Conservation (phyloP, 2,329 filamentous ascomycete genomes). For the Hypoxylon sp. region DNA sequence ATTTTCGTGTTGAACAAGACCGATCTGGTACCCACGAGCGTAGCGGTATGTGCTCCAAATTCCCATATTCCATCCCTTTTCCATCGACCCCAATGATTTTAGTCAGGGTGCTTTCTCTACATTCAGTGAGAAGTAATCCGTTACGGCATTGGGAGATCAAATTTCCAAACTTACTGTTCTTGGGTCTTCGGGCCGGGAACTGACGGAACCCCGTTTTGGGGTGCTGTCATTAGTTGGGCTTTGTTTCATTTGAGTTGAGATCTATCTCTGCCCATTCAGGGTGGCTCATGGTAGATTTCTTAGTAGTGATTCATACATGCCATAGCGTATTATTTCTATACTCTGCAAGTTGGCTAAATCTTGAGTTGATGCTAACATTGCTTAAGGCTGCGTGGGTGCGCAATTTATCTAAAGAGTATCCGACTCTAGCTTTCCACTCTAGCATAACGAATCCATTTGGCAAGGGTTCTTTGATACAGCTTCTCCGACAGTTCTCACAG, state of each 20-base stretch:
- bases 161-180: slow-evolving; percentile 74
- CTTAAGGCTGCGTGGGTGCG: slow-evolving; percentile 93
- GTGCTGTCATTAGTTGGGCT: slow-evolving; percentile 78
- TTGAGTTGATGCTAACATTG: slow-evolving; percentile 48
- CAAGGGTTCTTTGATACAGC: slow-evolving; percentile 91
- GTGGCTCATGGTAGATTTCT: slow-evolving; percentile 84
- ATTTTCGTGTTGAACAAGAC: slow-evolving; percentile 92
- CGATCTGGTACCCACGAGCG: slow-evolving; percentile 90
- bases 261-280: slow-evolving; percentile 73
- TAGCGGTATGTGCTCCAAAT: slow-evolving; percentile 79
- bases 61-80: slow-evolving; percentile 26
- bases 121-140: slow-evolving; percentile 86
- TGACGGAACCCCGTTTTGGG: slow-evolving; percentile 91
- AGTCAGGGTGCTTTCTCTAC: slow-evolving; percentile 86
- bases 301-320: slow-evolving; percentile 98
- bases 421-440: slow-evolving; percentile 94
- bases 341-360: slow-evolving; percentile 38
- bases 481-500: slow-evolving; percentile 91
- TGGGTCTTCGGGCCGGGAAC: slow-evolving; percentile 74
- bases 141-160: slow-evolving; percentile 99
- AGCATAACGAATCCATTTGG: slow-evolving; percentile 97
- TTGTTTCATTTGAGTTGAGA: slow-evolving; percentile 99
- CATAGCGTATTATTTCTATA: slow-evolving; percentile 56
- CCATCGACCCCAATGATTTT: slow-evolving; percentile 71
- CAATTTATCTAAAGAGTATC: slow-evolving; percentile 87